Evolutionary conservation across 2,329 filamentous ascomycete genomes (phyloP).

Genomic region (Exophiala lecanii-corni): DNA sequence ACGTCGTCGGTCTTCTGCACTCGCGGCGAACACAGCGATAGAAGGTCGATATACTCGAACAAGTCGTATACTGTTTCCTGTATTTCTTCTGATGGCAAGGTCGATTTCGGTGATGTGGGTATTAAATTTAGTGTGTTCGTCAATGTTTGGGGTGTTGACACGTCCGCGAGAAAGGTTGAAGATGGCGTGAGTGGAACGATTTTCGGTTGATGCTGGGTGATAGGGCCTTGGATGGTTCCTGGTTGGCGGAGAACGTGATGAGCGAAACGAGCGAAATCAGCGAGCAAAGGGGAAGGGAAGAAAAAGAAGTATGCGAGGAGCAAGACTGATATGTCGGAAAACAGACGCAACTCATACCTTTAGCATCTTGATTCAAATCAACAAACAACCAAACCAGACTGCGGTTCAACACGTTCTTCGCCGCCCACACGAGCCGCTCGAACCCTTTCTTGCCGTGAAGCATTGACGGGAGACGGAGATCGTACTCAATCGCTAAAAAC

Average conservation of each 20-base stretch:
- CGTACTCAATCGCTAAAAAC: slow-evolving; percentile 64
- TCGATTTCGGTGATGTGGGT: neutral
- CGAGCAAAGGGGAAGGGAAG: neutral
- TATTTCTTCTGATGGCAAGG: slow-evolving; percentile 41
- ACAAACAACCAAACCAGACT: slow-evolving; percentile 29
- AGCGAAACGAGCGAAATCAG: slow-evolving; percentile 1
- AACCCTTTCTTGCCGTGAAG: slow-evolving; percentile 78
- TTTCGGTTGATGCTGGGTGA: slow-evolving; percentile 32
- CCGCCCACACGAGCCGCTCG: slow-evolving; percentile 71
- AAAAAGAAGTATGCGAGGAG: neutral
- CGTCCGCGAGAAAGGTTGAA: slow-evolving; percentile 25
- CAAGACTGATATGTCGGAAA: too few relatives aligned
- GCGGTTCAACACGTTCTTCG: slow-evolving; percentile 66
- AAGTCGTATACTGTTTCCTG: slow-evolving; percentile 58
- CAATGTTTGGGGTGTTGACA: slow-evolving; percentile 22
- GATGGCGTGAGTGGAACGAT: slow-evolving; percentile 30
- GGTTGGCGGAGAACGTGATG: too few relatives aligned
- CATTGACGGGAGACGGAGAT: slow-evolving; percentile 73
- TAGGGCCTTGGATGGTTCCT: slow-evolving; percentile 2
- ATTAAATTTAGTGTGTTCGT: neutral
- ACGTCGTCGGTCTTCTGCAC: slow-evolving; percentile 26
- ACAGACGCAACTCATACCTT: too few relatives aligned
- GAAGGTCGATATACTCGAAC: slow-evolving; percentile 59
- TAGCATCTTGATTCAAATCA: slow-evolving; percentile 3
- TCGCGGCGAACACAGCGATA: slow-evolving; percentile 43